A percentile compares a stretch with the other conserved stretches of the same genome.
Evolutionary conservation across 768 basidiomycete species (phyloP).

Genomic region (Imleria badia): DNA sequence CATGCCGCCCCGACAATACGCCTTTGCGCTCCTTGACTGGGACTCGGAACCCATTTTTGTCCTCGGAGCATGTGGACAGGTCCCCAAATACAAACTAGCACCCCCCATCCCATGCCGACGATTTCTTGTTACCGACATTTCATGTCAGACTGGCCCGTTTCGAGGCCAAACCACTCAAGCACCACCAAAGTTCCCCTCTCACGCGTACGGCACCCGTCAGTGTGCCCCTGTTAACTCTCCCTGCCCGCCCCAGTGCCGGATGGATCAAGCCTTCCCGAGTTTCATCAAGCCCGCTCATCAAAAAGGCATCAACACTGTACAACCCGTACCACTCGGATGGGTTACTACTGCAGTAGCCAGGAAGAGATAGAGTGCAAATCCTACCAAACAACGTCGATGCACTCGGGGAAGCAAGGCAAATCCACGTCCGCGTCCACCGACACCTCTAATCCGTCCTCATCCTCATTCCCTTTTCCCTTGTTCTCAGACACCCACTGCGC

Average conservation of each 20-base stretch:
- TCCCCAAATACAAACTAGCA: neutral
- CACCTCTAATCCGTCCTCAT: neutral
- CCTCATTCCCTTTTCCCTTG: neutral
- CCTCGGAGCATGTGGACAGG: neutral
- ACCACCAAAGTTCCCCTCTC: neutral
- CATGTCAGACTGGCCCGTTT: neutral
- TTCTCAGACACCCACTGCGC: neutral
- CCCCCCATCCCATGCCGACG: neutral
- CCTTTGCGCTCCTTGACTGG: constrained; percentile 6
- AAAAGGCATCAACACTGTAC: neutral
- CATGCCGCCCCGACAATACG: neutral
- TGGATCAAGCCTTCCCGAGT: no score
- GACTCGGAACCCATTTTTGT: neutral
- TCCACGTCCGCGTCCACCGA: constrained; percentile 8
- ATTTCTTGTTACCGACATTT: neutral
- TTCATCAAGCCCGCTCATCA: no score
- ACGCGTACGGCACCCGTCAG: neutral
- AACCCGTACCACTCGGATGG: no score
- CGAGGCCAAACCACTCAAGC: neutral
- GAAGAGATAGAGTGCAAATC: no score
- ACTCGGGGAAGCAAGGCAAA: constrained; percentile 10
- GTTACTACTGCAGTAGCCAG: neutral
- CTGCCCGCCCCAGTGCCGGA: no score
- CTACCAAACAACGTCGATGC: neutral
- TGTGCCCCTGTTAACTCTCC: neutral